phyloP scores from a whole-genome alignment of 139 green algal genomes.

The Asterochloris sp. region DNA sequence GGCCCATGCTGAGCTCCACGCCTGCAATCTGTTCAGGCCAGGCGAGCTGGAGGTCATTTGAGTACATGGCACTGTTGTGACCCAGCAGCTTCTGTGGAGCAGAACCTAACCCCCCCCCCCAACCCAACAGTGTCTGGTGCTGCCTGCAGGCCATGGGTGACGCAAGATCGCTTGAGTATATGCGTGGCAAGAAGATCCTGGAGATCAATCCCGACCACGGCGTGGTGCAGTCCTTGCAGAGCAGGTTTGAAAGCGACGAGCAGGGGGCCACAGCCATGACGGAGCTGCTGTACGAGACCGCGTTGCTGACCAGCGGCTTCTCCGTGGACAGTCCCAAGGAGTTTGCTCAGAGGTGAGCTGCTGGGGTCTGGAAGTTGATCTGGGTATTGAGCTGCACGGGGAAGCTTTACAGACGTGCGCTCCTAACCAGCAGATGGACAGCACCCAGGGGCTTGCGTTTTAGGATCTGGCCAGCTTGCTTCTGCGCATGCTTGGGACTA shows the following conservation, averaged over 20 bases:
- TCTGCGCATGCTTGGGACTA: background rate
- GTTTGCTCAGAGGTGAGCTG: conserved; percentile 43
- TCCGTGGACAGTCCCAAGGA: conserved; percentile 67
- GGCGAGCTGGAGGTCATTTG: too few relatives aligned
- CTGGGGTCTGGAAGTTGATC: background rate
- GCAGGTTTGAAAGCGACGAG: conserved; percentile 1
- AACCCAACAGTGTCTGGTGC: background rate
- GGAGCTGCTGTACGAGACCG: conserved; percentile 91
- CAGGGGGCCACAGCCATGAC: conserved; percentile 22
- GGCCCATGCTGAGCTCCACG: too few relatives aligned
- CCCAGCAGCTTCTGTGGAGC: too few relatives aligned
- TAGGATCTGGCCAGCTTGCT: background rate
- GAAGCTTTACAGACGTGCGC: background rate
- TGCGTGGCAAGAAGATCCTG: conserved; percentile 91
- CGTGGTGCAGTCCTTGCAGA: conserved; percentile 76
- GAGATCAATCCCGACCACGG: conserved; percentile 95
- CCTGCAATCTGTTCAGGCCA: too few relatives aligned
- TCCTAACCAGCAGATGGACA: background rate
- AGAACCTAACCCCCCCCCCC: too few relatives aligned
- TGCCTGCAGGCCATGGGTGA: conserved; percentile 85
- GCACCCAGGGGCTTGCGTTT: background rate
- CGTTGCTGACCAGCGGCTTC: conserved; percentile 72
- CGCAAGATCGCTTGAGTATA: conserved; percentile 91
- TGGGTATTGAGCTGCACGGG: background rate
- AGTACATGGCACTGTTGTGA: too few relatives aligned